phyloP scores from a whole-genome alignment of 495 filamentous ascomycete genomes.

The Pseudevernia furfuracea region DNA sequence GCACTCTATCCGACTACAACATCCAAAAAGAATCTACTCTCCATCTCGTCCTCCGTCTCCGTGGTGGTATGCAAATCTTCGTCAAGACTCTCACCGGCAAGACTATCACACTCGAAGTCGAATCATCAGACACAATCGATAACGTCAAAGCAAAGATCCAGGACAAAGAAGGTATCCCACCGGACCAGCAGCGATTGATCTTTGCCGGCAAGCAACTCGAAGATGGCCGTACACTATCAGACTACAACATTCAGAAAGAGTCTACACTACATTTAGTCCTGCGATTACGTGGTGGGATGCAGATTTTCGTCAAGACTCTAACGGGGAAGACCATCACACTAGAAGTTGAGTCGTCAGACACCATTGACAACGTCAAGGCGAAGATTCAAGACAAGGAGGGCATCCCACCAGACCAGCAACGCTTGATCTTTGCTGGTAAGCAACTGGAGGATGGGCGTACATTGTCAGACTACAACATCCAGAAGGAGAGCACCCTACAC shows the following conservation, averaged over 20 bases:
- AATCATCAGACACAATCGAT: slow-evolving; percentile 88
- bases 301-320: slow-evolving; percentile 90
- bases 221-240: slow-evolving; percentile 83
- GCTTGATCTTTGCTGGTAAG: slow-evolving; percentile 86
- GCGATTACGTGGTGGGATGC: slow-evolving; percentile 94
- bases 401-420: slow-evolving; percentile 83
- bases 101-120: slow-evolving; percentile 64
- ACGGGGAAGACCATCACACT: slow-evolving; percentile 91
- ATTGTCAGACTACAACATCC: slow-evolving; percentile 86
- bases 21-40: slow-evolving; percentile 68
- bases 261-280: slow-evolving; percentile 96
- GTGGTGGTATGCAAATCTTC: slow-evolving; percentile 70
- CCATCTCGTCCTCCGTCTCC: slow-evolving; percentile 61
- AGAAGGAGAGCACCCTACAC: slow-evolving; percentile 86
- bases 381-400: slow-evolving; percentile 95
- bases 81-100: slow-evolving; percentile 68
- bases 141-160: slow-evolving; percentile 98
- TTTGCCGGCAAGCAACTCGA: slow-evolving; percentile 96
- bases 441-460: slow-evolving; percentile 82
- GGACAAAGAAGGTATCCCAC: slow-evolving; percentile 94
- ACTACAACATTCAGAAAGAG: slow-evolving; percentile 99
- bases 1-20: slow-evolving; percentile 65
- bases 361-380: slow-evolving; percentile 86
- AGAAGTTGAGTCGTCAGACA: slow-evolving; percentile 83
- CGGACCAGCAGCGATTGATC: slow-evolving; percentile 89